Conservation (phyloP, 495 filamentous ascomycete species). For the Aspergillus haitiensis region DNA sequence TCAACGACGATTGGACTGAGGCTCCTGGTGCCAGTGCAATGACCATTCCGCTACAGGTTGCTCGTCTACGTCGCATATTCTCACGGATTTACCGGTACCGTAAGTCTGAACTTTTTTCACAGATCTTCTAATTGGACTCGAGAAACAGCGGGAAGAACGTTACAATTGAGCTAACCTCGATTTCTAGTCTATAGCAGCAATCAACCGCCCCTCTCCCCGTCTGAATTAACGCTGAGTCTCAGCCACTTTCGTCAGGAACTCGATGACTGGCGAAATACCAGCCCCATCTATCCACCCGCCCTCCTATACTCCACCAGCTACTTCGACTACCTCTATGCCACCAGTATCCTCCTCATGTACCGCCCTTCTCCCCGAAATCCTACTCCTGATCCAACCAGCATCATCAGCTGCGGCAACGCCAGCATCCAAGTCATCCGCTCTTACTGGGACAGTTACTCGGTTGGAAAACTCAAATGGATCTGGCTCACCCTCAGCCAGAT, state of each 20-base stretch:
- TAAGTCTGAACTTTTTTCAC: conserved; percentile 24
- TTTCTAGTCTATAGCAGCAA: conserved; percentile 44
- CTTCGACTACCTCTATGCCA: conserved; percentile 54
- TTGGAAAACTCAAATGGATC: conserved; percentile 55
- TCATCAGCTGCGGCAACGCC: conserved; percentile 51
- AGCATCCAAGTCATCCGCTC: conserved; percentile 51
- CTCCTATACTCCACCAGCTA: conserved; percentile 51
- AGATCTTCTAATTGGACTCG: not conserved
- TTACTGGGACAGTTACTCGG: conserved; percentile 51
- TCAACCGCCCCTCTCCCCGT: conserved; percentile 35
- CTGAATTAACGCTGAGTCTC: conserved; percentile 38
- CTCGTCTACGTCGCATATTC: conserved; percentile 50
- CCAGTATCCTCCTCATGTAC: conserved; percentile 52
- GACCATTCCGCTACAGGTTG: conserved; percentile 53
- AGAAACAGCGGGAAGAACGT: not conserved
- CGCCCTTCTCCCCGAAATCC: conserved; percentile 52
- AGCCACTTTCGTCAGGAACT: conserved; percentile 49
- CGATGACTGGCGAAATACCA: conserved; percentile 46
- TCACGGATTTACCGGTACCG: conserved; percentile 48
- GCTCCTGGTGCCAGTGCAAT: conserved; percentile 41
- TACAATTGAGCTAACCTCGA: conserved; percentile 4
- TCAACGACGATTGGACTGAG: conserved; percentile 47
- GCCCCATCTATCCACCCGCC: conserved; percentile 42
- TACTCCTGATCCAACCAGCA: conserved; percentile 42
- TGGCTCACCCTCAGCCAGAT: conserved; percentile 56